A percentile compares a stretch with the other conserved stretches of the same genome.
These are phyloP conservation scores for Boletus coccyginus DNA, from an alignment of 768 basidiomycete species.

Conservation along the genomic window DNA sequence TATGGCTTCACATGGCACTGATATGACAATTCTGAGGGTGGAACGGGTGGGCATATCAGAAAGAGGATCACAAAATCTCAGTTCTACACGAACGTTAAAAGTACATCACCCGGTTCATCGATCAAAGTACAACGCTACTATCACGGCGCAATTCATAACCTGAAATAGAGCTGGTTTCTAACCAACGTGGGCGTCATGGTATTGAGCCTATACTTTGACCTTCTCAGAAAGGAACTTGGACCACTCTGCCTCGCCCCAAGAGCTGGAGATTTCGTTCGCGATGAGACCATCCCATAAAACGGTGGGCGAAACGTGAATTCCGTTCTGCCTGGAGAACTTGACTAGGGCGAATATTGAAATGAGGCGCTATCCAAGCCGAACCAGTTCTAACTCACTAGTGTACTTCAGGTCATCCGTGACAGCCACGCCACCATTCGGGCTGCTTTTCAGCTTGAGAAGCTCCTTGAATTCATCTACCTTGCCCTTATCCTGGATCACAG, in stretches of 20 bases:
- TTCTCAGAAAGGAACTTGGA: conserved; percentile 64
- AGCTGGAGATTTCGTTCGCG: conserved; percentile 70
- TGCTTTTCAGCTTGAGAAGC: conserved; percentile 56
- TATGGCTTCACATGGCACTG: background rate
- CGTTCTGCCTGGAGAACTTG: conserved; percentile 88
- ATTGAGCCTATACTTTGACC: conserved; percentile 37
- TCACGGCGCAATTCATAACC: background rate
- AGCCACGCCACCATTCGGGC: conserved; percentile 76
- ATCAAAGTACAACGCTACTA: background rate
- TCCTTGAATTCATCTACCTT: conserved; percentile 56
- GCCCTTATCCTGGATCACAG: conserved; percentile 45
- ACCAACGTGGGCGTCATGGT: background rate
- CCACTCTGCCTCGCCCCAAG: conserved; percentile 85
- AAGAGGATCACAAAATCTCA: background rate
- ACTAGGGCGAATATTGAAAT: conserved; percentile 43
- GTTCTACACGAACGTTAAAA: background rate
- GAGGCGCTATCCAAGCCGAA: background rate
- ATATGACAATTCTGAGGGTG: background rate
- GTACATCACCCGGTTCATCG: background rate
- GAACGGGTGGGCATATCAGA: no score
- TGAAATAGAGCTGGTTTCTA: background rate
- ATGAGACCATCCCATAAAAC: conserved; percentile 74
- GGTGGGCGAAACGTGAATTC: conserved; percentile 89
- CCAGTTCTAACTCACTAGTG: conserved; percentile 52
- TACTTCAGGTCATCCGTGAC: conserved; percentile 89